phyloP scores from a whole-genome alignment of 176 grass and related monocot genomes.

The Rhynchospora tenuis region DNA sequence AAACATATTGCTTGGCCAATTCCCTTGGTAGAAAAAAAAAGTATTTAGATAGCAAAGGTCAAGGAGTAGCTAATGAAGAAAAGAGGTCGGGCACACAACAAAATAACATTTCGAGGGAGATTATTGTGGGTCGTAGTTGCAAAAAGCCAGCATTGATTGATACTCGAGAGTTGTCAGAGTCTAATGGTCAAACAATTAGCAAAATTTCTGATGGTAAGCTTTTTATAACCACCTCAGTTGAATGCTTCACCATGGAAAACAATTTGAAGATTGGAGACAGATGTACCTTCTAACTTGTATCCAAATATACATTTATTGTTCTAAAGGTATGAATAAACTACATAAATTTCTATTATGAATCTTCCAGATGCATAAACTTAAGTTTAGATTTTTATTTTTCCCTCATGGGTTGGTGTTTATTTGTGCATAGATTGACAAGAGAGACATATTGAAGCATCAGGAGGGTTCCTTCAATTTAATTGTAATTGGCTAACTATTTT shows the following conservation, averaged over 20 bases:
- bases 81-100: neutral
- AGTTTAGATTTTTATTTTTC: no score
- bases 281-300: neutral
- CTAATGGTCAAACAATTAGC: neutral
- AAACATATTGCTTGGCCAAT: neutral
- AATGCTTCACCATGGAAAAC: neutral
- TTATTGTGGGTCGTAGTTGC: neutral
- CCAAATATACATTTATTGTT: neutral
- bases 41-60: neutral
- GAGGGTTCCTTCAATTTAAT: no score
- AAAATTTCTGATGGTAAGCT: neutral
- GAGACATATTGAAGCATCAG: neutral
- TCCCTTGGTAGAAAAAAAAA: neutral
- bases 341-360: neutral
- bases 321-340: neutral
- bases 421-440: no score
- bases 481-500: no score
- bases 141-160: neutral
- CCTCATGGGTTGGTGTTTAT: no score
- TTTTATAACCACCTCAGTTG: neutral
- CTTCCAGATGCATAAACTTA: neutral
- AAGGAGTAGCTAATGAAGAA: neutral
- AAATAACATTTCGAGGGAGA: neutral
- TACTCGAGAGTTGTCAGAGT: neutral
- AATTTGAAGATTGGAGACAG: neutral